Evolutionary conservation across 345 rosid species (phyloP).

Genomic region (Aquilaria malaccensis): DNA sequence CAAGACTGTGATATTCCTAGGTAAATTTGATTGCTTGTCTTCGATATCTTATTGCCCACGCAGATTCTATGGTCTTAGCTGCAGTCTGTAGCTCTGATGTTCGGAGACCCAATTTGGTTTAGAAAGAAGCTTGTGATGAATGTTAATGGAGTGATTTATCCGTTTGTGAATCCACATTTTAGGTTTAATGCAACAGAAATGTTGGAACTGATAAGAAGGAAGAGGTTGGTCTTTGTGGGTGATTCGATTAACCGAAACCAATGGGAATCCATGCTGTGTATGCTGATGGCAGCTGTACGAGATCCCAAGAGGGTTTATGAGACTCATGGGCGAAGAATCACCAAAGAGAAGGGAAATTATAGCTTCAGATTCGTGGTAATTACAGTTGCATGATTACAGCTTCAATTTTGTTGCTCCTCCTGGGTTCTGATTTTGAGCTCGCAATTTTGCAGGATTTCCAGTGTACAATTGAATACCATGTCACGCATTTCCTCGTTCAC

Average conservation of each 20-base stretch:
- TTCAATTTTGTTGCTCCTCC: neutral
- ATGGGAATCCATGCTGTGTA: conserved; percentile 95
- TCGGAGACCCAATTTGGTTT: neutral
- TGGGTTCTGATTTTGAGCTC: neutral
- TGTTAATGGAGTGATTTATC: conserved; percentile 5
- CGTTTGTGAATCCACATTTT: conserved; percentile 8
- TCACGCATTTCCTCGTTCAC: conserved; percentile 74
- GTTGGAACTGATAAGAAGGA: conserved; percentile 76
- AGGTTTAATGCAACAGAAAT: conserved; percentile 83
- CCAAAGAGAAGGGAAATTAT: conserved; percentile 78
- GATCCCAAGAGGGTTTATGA: conserved; percentile 88
- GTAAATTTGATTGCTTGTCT: conserved; percentile 21
- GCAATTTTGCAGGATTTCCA: conserved; percentile 54
- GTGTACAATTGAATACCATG: conserved; percentile 86
- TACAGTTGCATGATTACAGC: neutral
- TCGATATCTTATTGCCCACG: neutral
- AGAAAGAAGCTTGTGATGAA: neutral
- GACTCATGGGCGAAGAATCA: conserved; percentile 69
- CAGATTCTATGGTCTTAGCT: neutral
- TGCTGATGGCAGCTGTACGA: conserved; percentile 59
- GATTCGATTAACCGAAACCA: conserved; percentile 94
- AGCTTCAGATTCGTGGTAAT: conserved; percentile 81
- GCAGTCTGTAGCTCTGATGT: neutral
- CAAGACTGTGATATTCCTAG: conserved; percentile 72
- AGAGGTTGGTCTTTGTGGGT: conserved; percentile 89